Evolutionary conservation across 495 filamentous ascomycete species (phyloP), one percentile per base, ranked within the genome.

Genomic region (Penicillium bovifimosum): DNA sequence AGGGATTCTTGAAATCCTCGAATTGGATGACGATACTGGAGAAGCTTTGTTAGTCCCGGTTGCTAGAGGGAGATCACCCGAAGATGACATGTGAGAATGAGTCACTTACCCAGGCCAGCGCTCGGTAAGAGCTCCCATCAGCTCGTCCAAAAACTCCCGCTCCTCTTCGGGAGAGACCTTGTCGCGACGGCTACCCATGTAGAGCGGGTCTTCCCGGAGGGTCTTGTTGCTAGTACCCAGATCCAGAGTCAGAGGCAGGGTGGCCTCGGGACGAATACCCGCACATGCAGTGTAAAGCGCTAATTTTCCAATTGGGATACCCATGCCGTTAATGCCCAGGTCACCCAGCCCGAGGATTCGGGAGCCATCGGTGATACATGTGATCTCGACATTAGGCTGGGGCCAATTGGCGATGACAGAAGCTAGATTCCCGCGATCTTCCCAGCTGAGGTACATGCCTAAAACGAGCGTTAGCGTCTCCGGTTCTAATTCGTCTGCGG

Each of bases 1-100:
- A 98, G 11, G 93, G 93, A 58, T 91, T 96, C 79, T 98, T 96
- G 74, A 96, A 97, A 57, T 98, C 93, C 72, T 98, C 93, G 58
- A 96, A 98, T 69, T 98, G 93, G 54, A 98, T 88, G 47, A 98
- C 84, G 76, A 98, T 95, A 52, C 89, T 83, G 64, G 7, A 54
- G 9, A 48, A 55, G 31, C 47, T 46, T 49, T 44, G 58, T 67
- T 67, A 65, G 63, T 47, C 32, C 14, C n/a, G 5, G 27, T 29
- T 31, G n/a, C 41, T 10, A 17, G 2, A 11, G 27, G 24, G 27
- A 40, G 50, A 56, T 55, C 57, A 50, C 41, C 58, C 61, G 61
- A 47, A 33, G 43, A 33, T 49, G 47, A 6, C 41, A 53, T 56
- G 28, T 53, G 61, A 61, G 17, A 17, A 10, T 39, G 31, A 41